Evolutionary conservation across 495 filamentous ascomycete genomes (phyloP).

Genomic region (Letharia columbiana): DNA sequence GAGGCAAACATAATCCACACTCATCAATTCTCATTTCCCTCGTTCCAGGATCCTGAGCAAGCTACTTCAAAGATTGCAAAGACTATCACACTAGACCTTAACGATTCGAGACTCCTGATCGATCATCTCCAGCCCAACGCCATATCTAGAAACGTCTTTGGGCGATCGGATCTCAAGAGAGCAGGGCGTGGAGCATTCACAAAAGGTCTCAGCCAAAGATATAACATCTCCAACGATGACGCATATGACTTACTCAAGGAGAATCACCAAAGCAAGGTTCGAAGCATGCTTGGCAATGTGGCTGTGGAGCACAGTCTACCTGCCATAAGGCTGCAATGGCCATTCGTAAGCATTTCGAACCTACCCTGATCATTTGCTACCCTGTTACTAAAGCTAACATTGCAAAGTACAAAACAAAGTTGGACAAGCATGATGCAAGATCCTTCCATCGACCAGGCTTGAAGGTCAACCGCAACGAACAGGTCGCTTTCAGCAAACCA

Average conservation of each 20-base stretch:
- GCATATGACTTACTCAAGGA: conserved; percentile 94
- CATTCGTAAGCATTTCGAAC: conserved; percentile 47
- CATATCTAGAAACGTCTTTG: conserved; percentile 37
- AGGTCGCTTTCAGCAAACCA: conserved; percentile 50
- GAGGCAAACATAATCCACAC: conserved; percentile 37
- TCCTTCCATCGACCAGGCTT: conserved; percentile 81
- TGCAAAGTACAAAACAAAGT: conserved; percentile 65
- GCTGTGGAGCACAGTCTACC: conserved; percentile 86
- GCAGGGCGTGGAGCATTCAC: conserved; percentile 16
- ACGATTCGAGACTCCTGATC: conserved; percentile 79
- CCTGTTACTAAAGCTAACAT: conserved; percentile 12
- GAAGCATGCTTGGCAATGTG: conserved; percentile 77
- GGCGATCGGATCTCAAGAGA: conserved; percentile 21
- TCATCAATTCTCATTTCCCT: conserved; percentile 40
- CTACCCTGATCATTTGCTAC: not conserved
- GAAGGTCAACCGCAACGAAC: conserved; percentile 45
- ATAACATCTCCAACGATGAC: conserved; percentile 93
- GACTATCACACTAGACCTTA: conserved; percentile 73
- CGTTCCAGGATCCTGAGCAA: conserved; percentile 52
- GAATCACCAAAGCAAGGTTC: conserved; percentile 91
- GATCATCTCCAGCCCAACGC: conserved; percentile 50
- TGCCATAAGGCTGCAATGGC: conserved; percentile 82
- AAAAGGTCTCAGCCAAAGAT: conserved; percentile 57
- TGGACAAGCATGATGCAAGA: conserved; percentile 69
- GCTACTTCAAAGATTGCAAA: conserved; percentile 62